Base-by-base conservation (phyloP, 805 yeast genomes). In the Yamadazyma takamatsuzukensis region DNA sequence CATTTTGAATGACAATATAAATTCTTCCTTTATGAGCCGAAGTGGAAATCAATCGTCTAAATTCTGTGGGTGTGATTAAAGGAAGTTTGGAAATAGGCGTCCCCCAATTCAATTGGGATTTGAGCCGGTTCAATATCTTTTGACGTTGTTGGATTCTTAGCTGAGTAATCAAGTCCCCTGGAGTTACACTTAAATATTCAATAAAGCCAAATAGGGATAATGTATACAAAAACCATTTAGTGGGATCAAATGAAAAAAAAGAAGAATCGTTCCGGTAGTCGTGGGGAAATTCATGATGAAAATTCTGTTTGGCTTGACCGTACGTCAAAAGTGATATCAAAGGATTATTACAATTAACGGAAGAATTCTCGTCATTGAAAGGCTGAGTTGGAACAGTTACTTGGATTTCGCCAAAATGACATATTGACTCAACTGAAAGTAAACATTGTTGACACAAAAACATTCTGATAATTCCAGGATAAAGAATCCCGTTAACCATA, bases 221-320 rank as follows among this genome's bases (percentile, higher is more conserved):
- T 1, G 65, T 21, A 59, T 70, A 70, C 33, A 89, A 69, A 31
- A 76, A 65, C 80, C 86, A 78, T 64, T 85, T 88, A 25, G 94
- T 82, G 8, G 97, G 96, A 57, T 89, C 97, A 57, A 77, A 82
- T 29, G 82, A 80, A 58, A 78, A 79, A 74, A 80, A 70, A 41
- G 77, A 74, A 35, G 75, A 63, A 5, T 88, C 85, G 44, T 79
- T 79, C 40, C 96, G 71, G 61, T 82, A 88, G 59, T 89, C 97
- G 43, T 83, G 79, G 5, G 96, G 95, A 59, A 89, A 89, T 61
- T 87, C 96, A 63, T 90, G 96, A 63, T 89, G 97, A 64, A 83
- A 90, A 61, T 88, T 89, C 58, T 87, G 94, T 59, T 78, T 78
- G 4, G 95, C 90, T 61, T 89, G 96, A 9, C 97, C 97, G 51